These are phyloP conservation scores for Exophiala aquamarina DNA, from an alignment of 2,329 filamentous ascomycete species.

Conservation along the genomic window DNA sequence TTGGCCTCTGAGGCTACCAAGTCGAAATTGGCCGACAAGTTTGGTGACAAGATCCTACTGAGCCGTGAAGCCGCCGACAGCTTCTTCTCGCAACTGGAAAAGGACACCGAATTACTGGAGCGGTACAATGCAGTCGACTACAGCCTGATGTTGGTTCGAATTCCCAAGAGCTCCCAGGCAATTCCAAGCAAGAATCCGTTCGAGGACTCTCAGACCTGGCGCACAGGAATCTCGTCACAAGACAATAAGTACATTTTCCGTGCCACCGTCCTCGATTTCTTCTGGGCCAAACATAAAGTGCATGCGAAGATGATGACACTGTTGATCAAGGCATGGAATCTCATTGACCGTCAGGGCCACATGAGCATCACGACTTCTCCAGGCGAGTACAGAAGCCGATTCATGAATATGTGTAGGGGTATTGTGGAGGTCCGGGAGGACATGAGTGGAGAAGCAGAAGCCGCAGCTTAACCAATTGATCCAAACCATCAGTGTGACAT, in stretches of 20 bases:
- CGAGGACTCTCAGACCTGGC: conserved; percentile 52
- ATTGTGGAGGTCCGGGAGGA: conserved; percentile 38
- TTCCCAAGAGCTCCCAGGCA: conserved; percentile 39
- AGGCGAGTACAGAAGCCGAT: conserved; percentile 63
- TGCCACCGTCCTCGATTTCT: conserved; percentile 70
- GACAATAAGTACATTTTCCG: conserved; percentile 65
- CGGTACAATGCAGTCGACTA: conserved; percentile 70
- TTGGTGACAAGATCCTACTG: conserved; percentile 65
- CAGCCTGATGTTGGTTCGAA: conserved; percentile 69
- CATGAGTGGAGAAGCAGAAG: too few species aligned
- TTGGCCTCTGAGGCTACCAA: conserved; percentile 66
- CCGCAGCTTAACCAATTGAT: too few species aligned
- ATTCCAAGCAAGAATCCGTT: conserved; percentile 28
- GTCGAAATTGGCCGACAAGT: conserved; percentile 65
- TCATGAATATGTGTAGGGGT: conserved; percentile 52
- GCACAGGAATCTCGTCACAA: conserved; percentile 58
- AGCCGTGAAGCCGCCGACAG: conserved; percentile 54
- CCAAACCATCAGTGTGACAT: too few species aligned
- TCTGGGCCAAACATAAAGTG: conserved; percentile 73
- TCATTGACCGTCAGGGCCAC: conserved; percentile 62
- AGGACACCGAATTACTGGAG: conserved; percentile 64
- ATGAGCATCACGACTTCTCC: conserved; percentile 75
- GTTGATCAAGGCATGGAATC: conserved; percentile 64
- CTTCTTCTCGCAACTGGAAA: conserved; percentile 56
- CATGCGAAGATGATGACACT: conserved; percentile 66